Base-by-base conservation (phyloP, 108 stramenopile species). In the Nitzschia sp. region DNA sequence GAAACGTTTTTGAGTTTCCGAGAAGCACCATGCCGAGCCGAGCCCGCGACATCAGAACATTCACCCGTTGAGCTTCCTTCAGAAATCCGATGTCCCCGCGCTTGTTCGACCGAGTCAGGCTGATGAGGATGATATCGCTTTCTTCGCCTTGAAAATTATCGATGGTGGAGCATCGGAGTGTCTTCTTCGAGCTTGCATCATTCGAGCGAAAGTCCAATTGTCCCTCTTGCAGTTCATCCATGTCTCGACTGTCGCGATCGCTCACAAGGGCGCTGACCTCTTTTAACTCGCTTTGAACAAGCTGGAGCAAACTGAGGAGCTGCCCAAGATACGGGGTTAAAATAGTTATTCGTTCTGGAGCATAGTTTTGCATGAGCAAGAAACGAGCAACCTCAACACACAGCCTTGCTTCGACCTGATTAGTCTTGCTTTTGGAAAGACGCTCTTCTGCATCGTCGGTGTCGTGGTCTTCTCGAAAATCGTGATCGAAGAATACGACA, bases 61-160 rank as follows among this genome's bases (percentile, higher is more conserved):
- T 97, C 15, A 96, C 77, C 1, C 94, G 77, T 28, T 94, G 85
- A 11, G 75, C 63, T 45, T 97, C 96, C 30, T 80, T 77, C 2
- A 97, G 71, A 70, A 97, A 97, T 0, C 96, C 94, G 26, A 97
- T 90, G 19, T 27, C 32, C 2, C 87, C 80, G 33, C 47, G 21
- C 34, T 82, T 81, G 44, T 85, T 85, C 38, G 76, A 86, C 38
- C 94, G 77, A 23, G 94, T 91, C 3, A 97, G 65, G 11, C 79
- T 83, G 2, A 95, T 73, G 4, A 97, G 69, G 38, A 97, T 81
- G 60, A 85, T 85, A 45, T 97, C 95, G 19, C 80, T 75, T 76
- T 97, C 96, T 59, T 94, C 93, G 19, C 96, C 96, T 73, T 97
- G 96, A 38, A 84, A 96, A 31, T 94, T 91, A 55, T 97, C 96